Percentiles rank a stretch among this genome's conserved stretches.
Conservation (phyloP, 2,329 filamentous ascomycete genomes). For the Cytospora schulzeri region DNA sequence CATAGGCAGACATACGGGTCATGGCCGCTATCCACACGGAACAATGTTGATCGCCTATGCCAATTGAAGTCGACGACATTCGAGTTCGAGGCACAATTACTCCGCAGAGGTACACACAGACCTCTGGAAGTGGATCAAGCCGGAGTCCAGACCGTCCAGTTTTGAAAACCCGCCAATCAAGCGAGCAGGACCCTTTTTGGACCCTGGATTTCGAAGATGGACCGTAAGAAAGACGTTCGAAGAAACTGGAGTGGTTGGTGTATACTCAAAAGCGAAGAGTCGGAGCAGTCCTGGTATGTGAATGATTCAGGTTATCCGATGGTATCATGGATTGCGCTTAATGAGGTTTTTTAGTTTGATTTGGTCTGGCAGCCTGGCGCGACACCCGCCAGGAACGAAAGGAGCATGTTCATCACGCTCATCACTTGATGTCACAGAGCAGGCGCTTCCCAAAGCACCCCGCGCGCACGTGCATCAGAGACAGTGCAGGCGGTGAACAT, state of each 20-base stretch:
- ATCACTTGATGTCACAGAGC: background rate
- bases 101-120: background rate
- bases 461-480: background rate
- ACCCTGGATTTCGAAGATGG: conserved; percentile 12
- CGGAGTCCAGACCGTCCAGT: background rate
- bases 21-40: background rate
- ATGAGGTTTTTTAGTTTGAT: background rate
- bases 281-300: no score
- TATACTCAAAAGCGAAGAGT: background rate
- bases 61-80: background rate
- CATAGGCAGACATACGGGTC: background rate
- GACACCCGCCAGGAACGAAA: background rate
- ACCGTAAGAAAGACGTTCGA: background rate
- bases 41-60: no score
- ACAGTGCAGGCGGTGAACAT: conserved; percentile 6
- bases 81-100: background rate
- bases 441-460: background rate
- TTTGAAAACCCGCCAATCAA: conserved; percentile 16
- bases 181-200: conserved; percentile 1
- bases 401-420: background rate
- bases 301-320: no score
- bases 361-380: background rate
- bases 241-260: background rate
- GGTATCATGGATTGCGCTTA: no score
- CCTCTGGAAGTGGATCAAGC: background rate